phyloP scores from a whole-genome alignment of 345 rosid genomes.

The Cardamine chenopodiifolia region DNA sequence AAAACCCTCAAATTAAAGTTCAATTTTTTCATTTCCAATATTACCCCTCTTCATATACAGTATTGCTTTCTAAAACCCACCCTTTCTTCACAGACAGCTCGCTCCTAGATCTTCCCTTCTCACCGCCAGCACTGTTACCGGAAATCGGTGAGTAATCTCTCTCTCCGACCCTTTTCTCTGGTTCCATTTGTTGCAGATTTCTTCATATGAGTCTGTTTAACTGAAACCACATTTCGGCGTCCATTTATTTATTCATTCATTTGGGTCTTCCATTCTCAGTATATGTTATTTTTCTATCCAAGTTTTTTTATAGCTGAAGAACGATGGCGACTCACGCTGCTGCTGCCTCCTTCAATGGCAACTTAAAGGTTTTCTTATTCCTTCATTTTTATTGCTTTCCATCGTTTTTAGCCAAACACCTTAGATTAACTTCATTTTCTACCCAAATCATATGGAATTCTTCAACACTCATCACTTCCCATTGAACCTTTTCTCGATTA shows the following conservation, averaged over 20 bases:
- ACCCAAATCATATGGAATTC: too few relatives aligned
- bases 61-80: slow-evolving; percentile 14
- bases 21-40: background rate
- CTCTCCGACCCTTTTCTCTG: background rate
- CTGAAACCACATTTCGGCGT: background rate
- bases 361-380: slow-evolving; percentile 28
- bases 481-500: background rate
- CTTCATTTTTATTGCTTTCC: background rate
- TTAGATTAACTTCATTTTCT: background rate
- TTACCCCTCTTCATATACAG: slow-evolving; percentile 1
- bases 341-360: slow-evolving; percentile 41
- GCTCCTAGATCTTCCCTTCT: slow-evolving; percentile 4
- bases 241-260: background rate
- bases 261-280: slow-evolving; percentile 1
- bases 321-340: slow-evolving; percentile 42
- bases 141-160: slow-evolving; percentile 20
- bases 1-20: slow-evolving; percentile 13
- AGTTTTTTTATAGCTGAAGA: slow-evolving; percentile 11
- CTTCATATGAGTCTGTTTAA: background rate
- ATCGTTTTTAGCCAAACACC: background rate
- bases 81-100: background rate
- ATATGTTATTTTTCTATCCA: background rate
- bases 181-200: background rate
- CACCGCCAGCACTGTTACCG: slow-evolving; percentile 13
- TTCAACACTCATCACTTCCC: too few relatives aligned